Conservation (phyloP, 2,329 filamentous ascomycete genomes). For the Arthrobotrys musiformis region DNA sequence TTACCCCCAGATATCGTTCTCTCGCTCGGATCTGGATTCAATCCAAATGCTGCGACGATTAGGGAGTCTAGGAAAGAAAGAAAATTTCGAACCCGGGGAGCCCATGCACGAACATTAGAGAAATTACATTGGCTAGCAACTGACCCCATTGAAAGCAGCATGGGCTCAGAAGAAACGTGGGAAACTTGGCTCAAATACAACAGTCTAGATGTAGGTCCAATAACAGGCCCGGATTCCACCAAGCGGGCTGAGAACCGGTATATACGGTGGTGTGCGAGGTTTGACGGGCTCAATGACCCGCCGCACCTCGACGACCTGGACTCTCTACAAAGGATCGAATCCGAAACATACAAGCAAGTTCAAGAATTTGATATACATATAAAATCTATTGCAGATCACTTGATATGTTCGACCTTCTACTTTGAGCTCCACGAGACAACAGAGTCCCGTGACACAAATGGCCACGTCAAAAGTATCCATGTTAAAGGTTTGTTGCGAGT, state of each 20-base stretch:
- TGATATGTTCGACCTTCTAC: constrained; percentile 33
- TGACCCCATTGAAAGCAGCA: constrained; percentile 54
- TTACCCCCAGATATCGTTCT: constrained; percentile 60
- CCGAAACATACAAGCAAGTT: background rate
- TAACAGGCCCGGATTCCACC: background rate
- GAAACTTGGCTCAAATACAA: constrained; percentile 55
- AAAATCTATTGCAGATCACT: constrained; percentile 7
- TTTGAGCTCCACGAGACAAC: background rate
- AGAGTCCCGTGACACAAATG: background rate
- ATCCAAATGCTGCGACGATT: background rate
- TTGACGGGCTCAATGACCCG: background rate
- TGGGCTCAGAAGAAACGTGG: constrained; percentile 58
- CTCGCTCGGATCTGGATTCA: constrained; percentile 60
- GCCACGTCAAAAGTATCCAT: background rate
- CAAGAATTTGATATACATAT: background rate
- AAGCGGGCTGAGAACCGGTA: background rate
- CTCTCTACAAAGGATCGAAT: constrained; percentile 3
- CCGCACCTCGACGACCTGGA: constrained; percentile 15
- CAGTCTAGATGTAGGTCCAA: background rate
- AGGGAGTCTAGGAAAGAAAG: background rate
- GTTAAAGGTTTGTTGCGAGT: constrained; percentile 6
- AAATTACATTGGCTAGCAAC: constrained; percentile 44
- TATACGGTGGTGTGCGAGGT: background rate
- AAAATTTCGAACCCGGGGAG: constrained; percentile 29
- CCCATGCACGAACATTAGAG: constrained; percentile 15